Evolutionary conservation across 1,284 basidiomycete genomes (phyloP), one percentile per base, ranked within the genome.

Genomic region (Porogramme epimiltina): DNA sequence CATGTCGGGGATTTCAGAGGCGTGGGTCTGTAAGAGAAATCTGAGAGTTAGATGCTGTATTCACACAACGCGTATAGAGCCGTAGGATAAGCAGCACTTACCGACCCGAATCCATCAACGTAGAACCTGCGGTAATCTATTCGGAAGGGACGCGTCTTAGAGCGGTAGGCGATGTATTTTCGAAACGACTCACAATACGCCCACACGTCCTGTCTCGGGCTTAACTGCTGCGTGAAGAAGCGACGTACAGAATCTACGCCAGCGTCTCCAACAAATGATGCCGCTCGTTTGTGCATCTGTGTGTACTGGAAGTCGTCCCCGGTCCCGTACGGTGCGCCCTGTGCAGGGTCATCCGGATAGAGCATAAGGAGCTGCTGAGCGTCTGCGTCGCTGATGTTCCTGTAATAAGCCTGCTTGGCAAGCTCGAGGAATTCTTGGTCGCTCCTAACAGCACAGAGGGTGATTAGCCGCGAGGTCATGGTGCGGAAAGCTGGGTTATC

Each of bases 291-390:
- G 66, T 69, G 82, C 52, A 82, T 72, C 0, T 77, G 74, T 0
- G 75, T 72, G 15, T 82, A 48, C 0, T 66, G 70, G 49, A 80
- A 76, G 2, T 71, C 41, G 24, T 64, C 51, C 0, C 77, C 73
- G 0, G 81, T 82, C 45, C 70, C 67, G 54, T 73, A 84, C 0
- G 82, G 81, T 1, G 81, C 81, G 2, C 81, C 80, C 54, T 75
- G 59, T 0, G 66, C 65, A 24, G 45, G 47, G 42, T 64, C 62
- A n/a, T 41, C 41, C 6, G 66, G 63, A 46, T 67, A 70, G 2
- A 67, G 34, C 8, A n/a, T 28, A 36, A 66, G 31, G 11, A 70
- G 40, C 9, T 44, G 20, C 36, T 58, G 49, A 22, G 62, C 49
- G 43, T 59, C 49, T 1, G 43, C 42, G 40, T 24, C 22, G 40